Percentiles rank a stretch among this genome's conserved stretches.
Evolutionary conservation across 2,329 filamentous ascomycete species (phyloP).

Genomic region (Venturiaceae sp.): DNA sequence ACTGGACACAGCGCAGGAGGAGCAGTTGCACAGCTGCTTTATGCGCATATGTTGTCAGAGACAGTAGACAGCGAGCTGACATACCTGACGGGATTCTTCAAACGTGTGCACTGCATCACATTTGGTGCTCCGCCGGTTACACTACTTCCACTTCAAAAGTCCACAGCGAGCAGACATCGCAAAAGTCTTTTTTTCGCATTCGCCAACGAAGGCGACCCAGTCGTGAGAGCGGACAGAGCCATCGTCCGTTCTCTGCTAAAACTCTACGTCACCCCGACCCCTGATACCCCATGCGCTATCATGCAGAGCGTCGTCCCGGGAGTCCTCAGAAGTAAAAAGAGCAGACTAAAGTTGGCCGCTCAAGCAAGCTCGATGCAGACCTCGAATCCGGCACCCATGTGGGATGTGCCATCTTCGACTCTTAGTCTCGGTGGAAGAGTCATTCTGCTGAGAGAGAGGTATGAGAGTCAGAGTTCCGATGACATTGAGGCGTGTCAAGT

Average conservation of each 20-base stretch:
- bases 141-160: conserved; percentile 57
- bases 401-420: conserved; percentile 56
- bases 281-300: conserved; percentile 18
- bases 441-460: conserved; percentile 49
- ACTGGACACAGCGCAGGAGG: conserved; percentile 84
- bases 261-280: conserved; percentile 54
- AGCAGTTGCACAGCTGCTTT: conserved; percentile 70
- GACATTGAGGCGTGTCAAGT: conserved; percentile 60
- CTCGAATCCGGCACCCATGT: conserved; percentile 31
- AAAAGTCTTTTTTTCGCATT: conserved; percentile 73
- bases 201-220: conserved; percentile 79
- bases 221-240: conserved; percentile 64
- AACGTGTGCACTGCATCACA: conserved; percentile 71
- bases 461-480: conserved; percentile 36
- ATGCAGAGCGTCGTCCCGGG: conserved; percentile 2
- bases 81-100: conserved; percentile 59
- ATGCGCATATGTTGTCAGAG: conserved; percentile 66
- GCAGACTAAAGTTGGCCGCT: background rate
- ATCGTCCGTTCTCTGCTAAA: conserved; percentile 66
- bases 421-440: conserved; percentile 63
- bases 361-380: background rate
- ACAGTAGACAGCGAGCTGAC: conserved; percentile 59
- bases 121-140: conserved; percentile 78
- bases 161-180: conserved; percentile 29
- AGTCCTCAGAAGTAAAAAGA: background rate